A percentile compares a stretch with the other conserved stretches of the same genome.
These are phyloP conservation scores for Epichloe coenophiala DNA, from an alignment of 2,329 filamentous ascomycete species.

Conservation along the genomic window DNA sequence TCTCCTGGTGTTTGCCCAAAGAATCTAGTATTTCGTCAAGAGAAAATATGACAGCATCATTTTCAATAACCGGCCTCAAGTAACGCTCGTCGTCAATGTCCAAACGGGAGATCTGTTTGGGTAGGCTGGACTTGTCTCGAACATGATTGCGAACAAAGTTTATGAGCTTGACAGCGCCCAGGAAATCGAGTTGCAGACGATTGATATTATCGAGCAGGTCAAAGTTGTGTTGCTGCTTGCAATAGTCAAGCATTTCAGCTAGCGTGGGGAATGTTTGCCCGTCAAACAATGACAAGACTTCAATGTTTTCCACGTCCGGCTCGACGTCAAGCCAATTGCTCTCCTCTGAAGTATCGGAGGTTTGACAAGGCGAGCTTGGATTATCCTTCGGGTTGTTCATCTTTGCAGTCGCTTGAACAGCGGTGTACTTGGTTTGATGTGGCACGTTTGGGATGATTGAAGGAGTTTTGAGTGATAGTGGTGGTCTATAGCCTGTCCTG, in stretches of 20 bases:
- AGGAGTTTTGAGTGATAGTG: no score
- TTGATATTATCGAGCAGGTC: constrained; percentile 51
- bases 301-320: constrained; percentile 46
- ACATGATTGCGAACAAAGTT: constrained; percentile 48
- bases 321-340: constrained; percentile 43
- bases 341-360: constrained; percentile 24
- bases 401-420: neutral
- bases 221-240: constrained; percentile 51
- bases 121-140: constrained; percentile 30
- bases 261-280: constrained; percentile 51
- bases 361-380: constrained; percentile 10
- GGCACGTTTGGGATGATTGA: no score
- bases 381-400: neutral
- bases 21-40: constrained; percentile 57
- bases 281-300: constrained; percentile 56
- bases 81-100: constrained; percentile 67
- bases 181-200: constrained; percentile 51
- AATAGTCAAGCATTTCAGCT: constrained; percentile 52
- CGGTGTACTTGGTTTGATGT: no score
- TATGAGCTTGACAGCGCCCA: constrained; percentile 60
- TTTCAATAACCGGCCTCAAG: constrained; percentile 72
- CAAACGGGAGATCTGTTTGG: constrained; percentile 43
- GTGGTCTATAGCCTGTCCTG: no score
- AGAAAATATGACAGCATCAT: constrained; percentile 78
- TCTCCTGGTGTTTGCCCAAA: constrained; percentile 26